Conservation (phyloP, 805 yeast species). For the Geotrichum ghanense region DNA sequence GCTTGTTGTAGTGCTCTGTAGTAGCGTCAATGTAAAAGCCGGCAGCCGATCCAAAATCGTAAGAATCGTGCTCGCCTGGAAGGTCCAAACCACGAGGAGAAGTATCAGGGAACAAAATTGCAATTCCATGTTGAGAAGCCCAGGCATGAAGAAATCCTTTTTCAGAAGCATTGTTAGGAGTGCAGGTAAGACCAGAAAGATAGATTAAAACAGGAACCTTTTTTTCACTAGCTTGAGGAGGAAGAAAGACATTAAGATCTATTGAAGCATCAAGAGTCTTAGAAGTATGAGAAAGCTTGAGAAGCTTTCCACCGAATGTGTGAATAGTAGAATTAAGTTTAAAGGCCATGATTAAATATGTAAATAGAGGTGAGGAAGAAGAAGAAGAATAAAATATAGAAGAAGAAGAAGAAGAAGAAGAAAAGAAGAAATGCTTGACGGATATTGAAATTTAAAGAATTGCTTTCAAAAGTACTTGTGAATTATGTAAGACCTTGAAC, state of each 20-base stretch:
- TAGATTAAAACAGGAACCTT: constrained; percentile 65
- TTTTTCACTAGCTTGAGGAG: constrained; percentile 32
- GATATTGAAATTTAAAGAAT: no score
- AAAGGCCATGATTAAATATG: constrained; percentile 29
- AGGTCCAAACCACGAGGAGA: constrained; percentile 81
- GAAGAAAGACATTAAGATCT: constrained; percentile 79
- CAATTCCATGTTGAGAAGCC: constrained; percentile 74
- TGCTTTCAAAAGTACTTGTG: no score
- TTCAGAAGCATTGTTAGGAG: constrained; percentile 87
- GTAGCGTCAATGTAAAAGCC: constrained; percentile 89
- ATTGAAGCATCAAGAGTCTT: constrained; percentile 51
- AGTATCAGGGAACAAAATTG: constrained; percentile 89
- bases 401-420: no score
- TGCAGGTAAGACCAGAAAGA: constrained; percentile 84
- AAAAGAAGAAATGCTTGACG: no score
- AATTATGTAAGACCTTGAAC: no score
- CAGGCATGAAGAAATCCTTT: constrained; percentile 80
- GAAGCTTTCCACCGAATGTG: constrained; percentile 63
- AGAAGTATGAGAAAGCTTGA: constrained; percentile 70
- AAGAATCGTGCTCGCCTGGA: constrained; percentile 71
- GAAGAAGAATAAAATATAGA: no score
- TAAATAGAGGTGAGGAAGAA: no score
- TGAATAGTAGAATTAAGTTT: constrained; percentile 41
- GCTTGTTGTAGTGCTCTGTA: constrained; percentile 50
- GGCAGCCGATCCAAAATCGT: constrained; percentile 93